Base-by-base conservation (phyloP, 495 filamentous ascomycete species). In the Pseudotulostoma volvatum region DNA sequence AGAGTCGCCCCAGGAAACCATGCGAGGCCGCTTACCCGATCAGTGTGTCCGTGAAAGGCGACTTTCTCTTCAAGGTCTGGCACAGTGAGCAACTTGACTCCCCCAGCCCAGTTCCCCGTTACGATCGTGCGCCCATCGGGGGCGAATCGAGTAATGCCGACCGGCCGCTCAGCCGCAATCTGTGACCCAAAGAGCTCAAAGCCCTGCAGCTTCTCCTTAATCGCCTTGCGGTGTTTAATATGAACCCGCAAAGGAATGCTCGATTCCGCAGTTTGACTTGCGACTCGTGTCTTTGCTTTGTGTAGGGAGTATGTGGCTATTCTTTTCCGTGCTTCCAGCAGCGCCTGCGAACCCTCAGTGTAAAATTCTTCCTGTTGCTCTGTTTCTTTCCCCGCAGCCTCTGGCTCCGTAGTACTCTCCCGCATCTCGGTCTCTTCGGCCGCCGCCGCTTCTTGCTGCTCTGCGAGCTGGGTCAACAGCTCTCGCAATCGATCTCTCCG, bases 351-450 rank as follows among this genome's bases (percentile, higher is more conserved):
- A 0, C 92, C 90, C 36, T 78, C 71, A 0, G 88, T 94, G 53
- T 95, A 99, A 53, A 95, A 96, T 46, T 97, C 90, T 53, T 95
- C 90, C 45, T 94, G 84, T 47, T 85, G 77, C 33, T 86, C 81
- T 3, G 56, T 74, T 42, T 73, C 66, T 38, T 68, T 70, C 20
- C 70, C 71, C n/a, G 66, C 70, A 18, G 55, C 63, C 7, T 51
- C 63, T 1, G 48, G 56, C 32, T 66, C 67, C 2, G 33, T 36
- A 7, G 50, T 38, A 3, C 51, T 61, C 39, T 72, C 72, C 9
- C 48, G 54, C 67, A 83, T 79, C 9, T 67, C 63, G 30, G 71
- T 59, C 51, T 93, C 86, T 4, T 64, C 70, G 45, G 73, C 76
- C 4, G 67, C 64, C 7, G 70, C 66, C 32, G 77, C 74, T 20